Percentiles rank a stretch among this genome's conserved stretches.
Conservation (phyloP, 2,329 filamentous ascomycete genomes). For the Curvularia spicifera region DNA sequence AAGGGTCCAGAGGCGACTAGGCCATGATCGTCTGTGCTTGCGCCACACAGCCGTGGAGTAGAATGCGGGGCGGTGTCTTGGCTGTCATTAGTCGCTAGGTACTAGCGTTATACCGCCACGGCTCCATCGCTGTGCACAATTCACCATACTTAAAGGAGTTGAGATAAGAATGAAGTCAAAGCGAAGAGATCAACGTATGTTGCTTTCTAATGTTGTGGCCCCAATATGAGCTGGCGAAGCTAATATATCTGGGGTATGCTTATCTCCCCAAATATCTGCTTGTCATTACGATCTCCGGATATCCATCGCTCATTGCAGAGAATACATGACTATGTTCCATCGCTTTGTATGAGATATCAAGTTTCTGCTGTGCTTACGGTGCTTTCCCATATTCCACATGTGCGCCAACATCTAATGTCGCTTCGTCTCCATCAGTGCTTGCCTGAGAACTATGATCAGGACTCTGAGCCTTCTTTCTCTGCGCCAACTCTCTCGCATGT, state of each 20-base stretch:
- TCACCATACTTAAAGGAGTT: neutral
- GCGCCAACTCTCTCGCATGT: slow-evolving; percentile 52
- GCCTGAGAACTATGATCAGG: neutral
- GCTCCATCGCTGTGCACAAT: neutral
- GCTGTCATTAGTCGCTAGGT: neutral
- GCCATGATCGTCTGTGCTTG: neutral
- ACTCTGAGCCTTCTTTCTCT: neutral
- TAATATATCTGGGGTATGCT: neutral
- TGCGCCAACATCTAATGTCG: neutral
- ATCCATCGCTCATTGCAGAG: neutral
- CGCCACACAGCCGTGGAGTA: neutral
- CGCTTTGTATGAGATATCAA: neutral
- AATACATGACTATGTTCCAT: neutral
- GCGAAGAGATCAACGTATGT: no score
- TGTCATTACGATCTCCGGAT: neutral
- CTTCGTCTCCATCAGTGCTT: neutral
- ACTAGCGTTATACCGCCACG: neutral
- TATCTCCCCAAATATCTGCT: neutral
- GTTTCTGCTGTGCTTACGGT: neutral
- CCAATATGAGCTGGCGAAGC: neutral
- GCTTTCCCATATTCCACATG: neutral
- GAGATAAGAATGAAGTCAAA: neutral
- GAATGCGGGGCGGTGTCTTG: neutral
- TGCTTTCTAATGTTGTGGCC: no score
- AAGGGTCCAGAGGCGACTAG: neutral